Evolutionary conservation across 345 rosid genomes (phyloP).

Genomic region (Eucalyptus pauciflora): DNA sequence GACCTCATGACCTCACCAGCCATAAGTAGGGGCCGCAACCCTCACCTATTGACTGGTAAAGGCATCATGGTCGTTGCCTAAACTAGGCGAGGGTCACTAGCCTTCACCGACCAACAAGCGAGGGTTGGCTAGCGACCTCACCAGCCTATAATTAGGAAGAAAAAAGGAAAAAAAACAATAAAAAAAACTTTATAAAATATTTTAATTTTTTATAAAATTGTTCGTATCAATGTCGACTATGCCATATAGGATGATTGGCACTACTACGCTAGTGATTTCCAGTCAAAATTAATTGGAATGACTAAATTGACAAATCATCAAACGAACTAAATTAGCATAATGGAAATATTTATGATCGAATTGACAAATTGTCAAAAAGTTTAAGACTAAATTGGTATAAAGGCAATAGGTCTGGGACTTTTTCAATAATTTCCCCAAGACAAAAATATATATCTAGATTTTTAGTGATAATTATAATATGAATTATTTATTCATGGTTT

Average conservation of each 20-base stretch:
- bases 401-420: background rate
- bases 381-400: background rate
- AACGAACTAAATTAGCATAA: background rate
- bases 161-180: too few relatives aligned
- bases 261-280: too few relatives aligned
- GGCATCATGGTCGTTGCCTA: background rate
- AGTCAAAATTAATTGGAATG: background rate
- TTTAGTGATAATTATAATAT: background rate
- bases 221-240: rapidly evolving
- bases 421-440: background rate
- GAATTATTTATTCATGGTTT: background rate
- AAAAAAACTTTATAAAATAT: too few relatives aligned
- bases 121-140: background rate
- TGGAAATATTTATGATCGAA: too few relatives aligned
- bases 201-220: background rate
- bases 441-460: background rate
- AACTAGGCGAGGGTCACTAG: background rate
- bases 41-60: background rate
- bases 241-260: rapidly evolving
- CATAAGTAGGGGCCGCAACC: background rate
- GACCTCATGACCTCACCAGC: background rate
- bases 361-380: background rate
- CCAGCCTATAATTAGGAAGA: too few relatives aligned
- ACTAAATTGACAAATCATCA: background rate
- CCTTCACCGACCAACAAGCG: too few relatives aligned